Conservation (phyloP, 1,139 yeast genomes). For the Yamadazyma oceani region DNA sequence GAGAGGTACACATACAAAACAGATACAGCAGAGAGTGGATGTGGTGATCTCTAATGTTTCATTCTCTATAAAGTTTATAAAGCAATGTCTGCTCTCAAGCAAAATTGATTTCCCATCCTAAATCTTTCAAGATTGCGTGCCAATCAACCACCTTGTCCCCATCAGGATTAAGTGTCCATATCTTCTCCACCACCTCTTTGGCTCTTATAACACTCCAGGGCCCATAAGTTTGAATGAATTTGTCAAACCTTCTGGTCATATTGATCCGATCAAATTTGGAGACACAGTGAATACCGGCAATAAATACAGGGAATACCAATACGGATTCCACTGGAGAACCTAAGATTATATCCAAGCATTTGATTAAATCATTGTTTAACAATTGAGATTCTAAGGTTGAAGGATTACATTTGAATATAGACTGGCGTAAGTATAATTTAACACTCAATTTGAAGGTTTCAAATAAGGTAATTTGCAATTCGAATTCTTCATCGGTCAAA, state of each 20-base stretch:
- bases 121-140: slow-evolving; percentile 61
- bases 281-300: slow-evolving; percentile 71
- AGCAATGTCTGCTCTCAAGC: slow-evolving; percentile 36
- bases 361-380: slow-evolving; percentile 52
- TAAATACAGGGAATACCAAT: slow-evolving; percentile 72
- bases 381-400: slow-evolving; percentile 65
- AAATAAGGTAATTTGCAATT: slow-evolving; percentile 67
- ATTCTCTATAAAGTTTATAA: background rate
- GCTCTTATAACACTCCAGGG: slow-evolving; percentile 69
- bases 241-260: slow-evolving; percentile 55
- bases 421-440: slow-evolving; percentile 63
- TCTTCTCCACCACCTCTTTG: slow-evolving; percentile 55
- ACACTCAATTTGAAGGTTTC: slow-evolving; percentile 74
- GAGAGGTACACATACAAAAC: too few species aligned
- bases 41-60: background rate
- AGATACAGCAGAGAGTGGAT: too few species aligned
- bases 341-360: slow-evolving; percentile 60
- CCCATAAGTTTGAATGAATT: slow-evolving; percentile 58
- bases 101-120: slow-evolving; percentile 80
- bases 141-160: slow-evolving; percentile 55
- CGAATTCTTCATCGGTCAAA: slow-evolving; percentile 55
- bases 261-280: slow-evolving; percentile 46
- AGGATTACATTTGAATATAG: slow-evolving; percentile 61
- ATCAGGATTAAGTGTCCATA: slow-evolving; percentile 40
- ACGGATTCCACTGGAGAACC: slow-evolving; percentile 72